A percentile compares a stretch with the other conserved stretches of the same genome.
phyloP scores from a whole-genome alignment of 2,329 filamentous ascomycete genomes.

The Emmonsiellopsis sp. region DNA sequence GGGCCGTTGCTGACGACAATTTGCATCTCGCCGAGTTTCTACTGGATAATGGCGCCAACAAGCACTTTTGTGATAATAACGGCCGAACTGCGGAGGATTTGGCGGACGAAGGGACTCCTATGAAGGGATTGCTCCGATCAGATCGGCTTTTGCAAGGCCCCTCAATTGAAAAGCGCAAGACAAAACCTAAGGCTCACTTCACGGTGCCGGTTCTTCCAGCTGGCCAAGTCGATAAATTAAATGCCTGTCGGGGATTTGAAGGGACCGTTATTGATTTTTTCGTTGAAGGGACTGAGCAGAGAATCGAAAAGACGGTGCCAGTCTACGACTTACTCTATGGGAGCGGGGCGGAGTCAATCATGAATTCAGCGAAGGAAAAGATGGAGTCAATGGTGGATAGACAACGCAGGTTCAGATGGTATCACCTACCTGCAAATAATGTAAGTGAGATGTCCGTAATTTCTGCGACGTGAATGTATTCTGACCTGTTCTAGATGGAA shows the following conservation, averaged over 20 bases:
- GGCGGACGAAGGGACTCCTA: neutral
- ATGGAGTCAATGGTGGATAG: neutral
- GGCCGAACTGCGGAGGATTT: conserved; percentile 4
- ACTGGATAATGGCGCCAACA: conserved; percentile 8
- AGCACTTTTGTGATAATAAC: conserved; percentile 2
- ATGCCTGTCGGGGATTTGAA: conserved; percentile 1
- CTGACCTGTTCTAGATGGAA: conserved; percentile 4
- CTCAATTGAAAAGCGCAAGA: neutral
- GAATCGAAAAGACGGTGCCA: conserved; percentile 1
- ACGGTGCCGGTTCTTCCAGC: conserved; percentile 1
- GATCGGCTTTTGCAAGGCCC: conserved; percentile 7
- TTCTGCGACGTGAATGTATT: neutral
- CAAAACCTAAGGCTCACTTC: neutral
- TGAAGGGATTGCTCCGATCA: conserved; percentile 5
- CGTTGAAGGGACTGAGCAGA: conserved; percentile 1
- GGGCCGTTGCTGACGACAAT: conserved; percentile 4
- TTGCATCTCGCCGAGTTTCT: conserved; percentile 3
- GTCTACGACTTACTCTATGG: conserved; percentile 4
- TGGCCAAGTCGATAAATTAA: conserved; percentile 2
- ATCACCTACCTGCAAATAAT: conserved; percentile 6
- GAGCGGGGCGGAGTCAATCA: conserved; percentile 3
- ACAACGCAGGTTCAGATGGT: conserved; percentile 3
- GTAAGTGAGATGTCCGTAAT: neutral
- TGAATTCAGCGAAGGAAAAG: conserved; percentile 1
- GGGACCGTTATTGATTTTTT: conserved; percentile 2